phyloP scores from a whole-genome alignment of 495 filamentous ascomycete genomes.

The Halenospora varia region DNA sequence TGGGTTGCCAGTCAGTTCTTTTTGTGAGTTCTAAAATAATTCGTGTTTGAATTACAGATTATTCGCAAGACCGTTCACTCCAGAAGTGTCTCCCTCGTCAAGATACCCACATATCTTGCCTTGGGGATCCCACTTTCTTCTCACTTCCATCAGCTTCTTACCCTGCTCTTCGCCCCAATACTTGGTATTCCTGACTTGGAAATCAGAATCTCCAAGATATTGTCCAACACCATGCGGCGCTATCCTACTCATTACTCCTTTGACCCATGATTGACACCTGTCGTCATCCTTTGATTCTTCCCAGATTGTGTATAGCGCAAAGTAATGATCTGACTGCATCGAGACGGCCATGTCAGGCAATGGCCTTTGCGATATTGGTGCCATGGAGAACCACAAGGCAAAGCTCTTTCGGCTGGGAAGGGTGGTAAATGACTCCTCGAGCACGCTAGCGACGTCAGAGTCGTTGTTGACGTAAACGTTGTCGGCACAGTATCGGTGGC shows the following conservation, averaged over 20 bases:
- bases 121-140: slow-evolving; percentile 41
- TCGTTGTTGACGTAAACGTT: slow-evolving; percentile 45
- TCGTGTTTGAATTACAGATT: too few species aligned
- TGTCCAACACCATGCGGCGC: slow-evolving; percentile 37
- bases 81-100: slow-evolving; percentile 31
- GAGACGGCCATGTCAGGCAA: slow-evolving; percentile 44
- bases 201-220: slow-evolving; percentile 51
- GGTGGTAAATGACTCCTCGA: slow-evolving; percentile 41
- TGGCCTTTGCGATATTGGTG: slow-evolving; percentile 33
- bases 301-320: slow-evolving; percentile 49
- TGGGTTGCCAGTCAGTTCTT: too few species aligned
- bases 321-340: slow-evolving; percentile 51
- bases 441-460: slow-evolving; percentile 34
- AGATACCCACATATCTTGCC: slow-evolving; percentile 40
- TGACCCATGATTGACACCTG: slow-evolving; percentile 37
- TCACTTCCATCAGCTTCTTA: slow-evolving; percentile 32
- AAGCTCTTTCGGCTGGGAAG: slow-evolving; percentile 37
- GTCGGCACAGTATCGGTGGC: slow-evolving; percentile 43
- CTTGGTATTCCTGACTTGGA: slow-evolving; percentile 36
- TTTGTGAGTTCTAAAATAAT: too few species aligned
- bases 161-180: slow-evolving; percentile 40
- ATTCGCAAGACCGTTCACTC: slow-evolving; percentile 30
- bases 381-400: slow-evolving; percentile 46
- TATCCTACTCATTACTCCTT: slow-evolving; percentile 33
- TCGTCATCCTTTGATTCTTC: slow-evolving; percentile 39